Percentiles rank a stretch among this genome's conserved stretches.
Conservation (phyloP, 1,284 basidiomycete species). For the Pseudozyma tsukubaensis region DNA sequence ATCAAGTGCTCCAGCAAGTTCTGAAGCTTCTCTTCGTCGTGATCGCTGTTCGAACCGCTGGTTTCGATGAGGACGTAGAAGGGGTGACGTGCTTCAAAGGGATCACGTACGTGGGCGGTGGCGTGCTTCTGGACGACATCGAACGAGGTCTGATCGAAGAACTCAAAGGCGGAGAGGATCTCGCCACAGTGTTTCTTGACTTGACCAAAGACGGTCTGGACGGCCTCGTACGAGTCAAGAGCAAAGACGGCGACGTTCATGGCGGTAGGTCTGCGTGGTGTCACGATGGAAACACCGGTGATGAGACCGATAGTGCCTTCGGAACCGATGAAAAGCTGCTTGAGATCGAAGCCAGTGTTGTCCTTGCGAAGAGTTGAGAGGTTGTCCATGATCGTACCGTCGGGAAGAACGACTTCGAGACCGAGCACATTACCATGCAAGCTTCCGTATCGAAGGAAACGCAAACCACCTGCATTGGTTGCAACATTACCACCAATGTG, state of each 20-base stretch:
- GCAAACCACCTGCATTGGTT: constrained; percentile 95
- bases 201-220: constrained; percentile 73
- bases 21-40: constrained; percentile 96
- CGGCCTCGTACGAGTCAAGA: constrained; percentile 72
- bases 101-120: constrained; percentile 73
- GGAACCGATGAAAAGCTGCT: constrained; percentile 97
- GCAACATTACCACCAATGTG: constrained; percentile 98
- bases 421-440: constrained; percentile 95
- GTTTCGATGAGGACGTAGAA: constrained; percentile 91
- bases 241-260: constrained; percentile 74
- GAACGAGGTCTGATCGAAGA: constrained; percentile 89
- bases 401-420: constrained; percentile 94
- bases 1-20: constrained; percentile 83
- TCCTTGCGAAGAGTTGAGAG: constrained; percentile 82
- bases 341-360: constrained; percentile 99
- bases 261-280: constrained; percentile 81
- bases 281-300: constrained; percentile 93
- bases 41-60: constrained; percentile 90
- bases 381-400: constrained; percentile 79
- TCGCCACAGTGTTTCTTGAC: constrained; percentile 83
- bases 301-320: constrained; percentile 96
- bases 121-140: constrained; percentile 76
- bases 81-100: constrained; percentile 62
- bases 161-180: constrained; percentile 97
- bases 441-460: constrained; percentile 92